These are phyloP conservation scores for Primulina huaijiensis DNA, from an alignment of 257 asterid genomes.

Conservation along the genomic window DNA sequence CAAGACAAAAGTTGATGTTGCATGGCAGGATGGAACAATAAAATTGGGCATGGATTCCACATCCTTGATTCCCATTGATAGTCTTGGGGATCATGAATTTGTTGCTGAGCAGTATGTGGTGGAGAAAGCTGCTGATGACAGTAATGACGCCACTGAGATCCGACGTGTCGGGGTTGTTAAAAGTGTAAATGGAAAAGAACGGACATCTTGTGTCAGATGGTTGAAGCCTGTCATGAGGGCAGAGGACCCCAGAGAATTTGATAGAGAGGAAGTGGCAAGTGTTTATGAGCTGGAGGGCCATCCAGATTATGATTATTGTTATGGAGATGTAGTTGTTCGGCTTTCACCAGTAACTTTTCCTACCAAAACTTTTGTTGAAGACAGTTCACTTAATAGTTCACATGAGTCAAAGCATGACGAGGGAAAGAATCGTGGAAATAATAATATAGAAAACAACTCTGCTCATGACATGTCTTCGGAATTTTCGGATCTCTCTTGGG, in stretches of 20 bases:
- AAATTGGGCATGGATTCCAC: conserved; percentile 57
- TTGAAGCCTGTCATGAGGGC: conserved; percentile 77
- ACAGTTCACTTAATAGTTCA: conserved; percentile 31
- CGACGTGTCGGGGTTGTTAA: conserved; percentile 88
- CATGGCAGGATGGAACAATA: conserved; percentile 94
- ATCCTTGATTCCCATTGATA: conserved; percentile 80
- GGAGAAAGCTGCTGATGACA: conserved; percentile 81
- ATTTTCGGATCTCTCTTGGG: conserved; percentile 90
- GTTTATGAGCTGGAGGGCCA: conserved; percentile 98
- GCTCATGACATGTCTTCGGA: conserved; percentile 42
- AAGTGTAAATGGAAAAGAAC: conserved; percentile 85
- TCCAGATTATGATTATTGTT: conserved; percentile 97
- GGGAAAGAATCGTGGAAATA: conserved; percentile 28
- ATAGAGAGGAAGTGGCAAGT: conserved; percentile 87
- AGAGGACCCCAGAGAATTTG: conserved; percentile 86
- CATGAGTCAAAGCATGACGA: conserved; percentile 36
- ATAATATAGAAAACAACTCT: conserved; percentile 32
- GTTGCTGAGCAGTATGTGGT: conserved; percentile 97
- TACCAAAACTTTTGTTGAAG: conserved; percentile 34
- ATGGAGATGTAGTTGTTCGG: conserved; percentile 94
- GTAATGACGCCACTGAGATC: conserved; percentile 54
- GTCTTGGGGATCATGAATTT: conserved; percentile 98
- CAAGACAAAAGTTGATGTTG: conserved; percentile 69
- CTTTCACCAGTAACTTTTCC: conserved; percentile 69
- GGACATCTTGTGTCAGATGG: conserved; percentile 90